A percentile compares a stretch with the other conserved stretches of the same genome.
Evolutionary conservation across 768 basidiomycete genomes (phyloP).

Genomic region (Suillus luteus): DNA sequence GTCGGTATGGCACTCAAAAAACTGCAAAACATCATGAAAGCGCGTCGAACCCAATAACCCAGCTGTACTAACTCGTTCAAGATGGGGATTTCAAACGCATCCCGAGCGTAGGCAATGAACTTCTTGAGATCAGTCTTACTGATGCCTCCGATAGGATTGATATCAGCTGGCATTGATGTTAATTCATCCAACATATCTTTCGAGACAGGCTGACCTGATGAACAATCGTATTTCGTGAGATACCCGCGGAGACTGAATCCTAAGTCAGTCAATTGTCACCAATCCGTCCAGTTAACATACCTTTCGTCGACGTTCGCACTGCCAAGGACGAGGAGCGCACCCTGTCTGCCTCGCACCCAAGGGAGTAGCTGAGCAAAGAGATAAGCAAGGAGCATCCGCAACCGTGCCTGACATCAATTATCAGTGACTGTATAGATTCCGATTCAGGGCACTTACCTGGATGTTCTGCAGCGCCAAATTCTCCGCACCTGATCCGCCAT

Average conservation of each 20-base stretch:
- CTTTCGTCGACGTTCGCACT: slow-evolving; percentile 99
- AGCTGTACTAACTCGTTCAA: slow-evolving; percentile 60
- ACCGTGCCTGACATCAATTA: slow-evolving; percentile 59
- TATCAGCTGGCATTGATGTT: slow-evolving; percentile 62
- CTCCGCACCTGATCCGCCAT: slow-evolving; percentile 86
- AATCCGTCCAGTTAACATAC: slow-evolving; percentile 37
- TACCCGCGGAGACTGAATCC: slow-evolving; percentile 83
- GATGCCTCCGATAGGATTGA: slow-evolving; percentile 98
- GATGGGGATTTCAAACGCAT: slow-evolving; percentile 82
- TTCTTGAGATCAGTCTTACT: slow-evolving; percentile 97
- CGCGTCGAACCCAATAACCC: not conserved
- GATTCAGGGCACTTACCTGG: slow-evolving; percentile 50
- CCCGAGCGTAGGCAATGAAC: slow-evolving; percentile 85
- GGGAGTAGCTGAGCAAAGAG: slow-evolving; percentile 94
- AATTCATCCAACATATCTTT: slow-evolving; percentile 14
- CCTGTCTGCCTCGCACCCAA: slow-evolving; percentile 82
- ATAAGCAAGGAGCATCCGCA: slow-evolving; percentile 94
- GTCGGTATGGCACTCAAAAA: slow-evolving; percentile 93
- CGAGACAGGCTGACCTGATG: slow-evolving; percentile 56
- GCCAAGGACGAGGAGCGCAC: slow-evolving; percentile 92
- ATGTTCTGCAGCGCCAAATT: slow-evolving; percentile 98
- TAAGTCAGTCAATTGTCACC: not conserved
- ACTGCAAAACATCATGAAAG: slow-evolving; percentile 41
- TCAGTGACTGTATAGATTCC: not conserved
- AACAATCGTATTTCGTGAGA: slow-evolving; percentile 97